Evolutionary conservation across 768 basidiomycete species (phyloP).

Genomic region (Serendipita indica): DNA sequence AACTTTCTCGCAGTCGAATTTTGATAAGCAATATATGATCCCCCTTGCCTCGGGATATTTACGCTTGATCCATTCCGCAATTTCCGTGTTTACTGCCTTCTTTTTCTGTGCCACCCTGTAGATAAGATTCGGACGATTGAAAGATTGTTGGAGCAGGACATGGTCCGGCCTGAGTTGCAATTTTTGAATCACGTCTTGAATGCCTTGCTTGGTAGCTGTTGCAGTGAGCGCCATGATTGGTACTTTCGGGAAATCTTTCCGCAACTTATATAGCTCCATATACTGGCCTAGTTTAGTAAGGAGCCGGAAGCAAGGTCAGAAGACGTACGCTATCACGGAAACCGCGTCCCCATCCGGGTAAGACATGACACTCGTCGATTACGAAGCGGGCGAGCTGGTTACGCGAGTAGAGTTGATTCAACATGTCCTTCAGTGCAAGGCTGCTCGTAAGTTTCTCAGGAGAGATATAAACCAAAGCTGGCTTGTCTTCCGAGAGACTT

Average conservation of each 20-base stretch:
- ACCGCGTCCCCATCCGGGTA: slow-evolving; percentile 87
- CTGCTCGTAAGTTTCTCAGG: slow-evolving; percentile 76
- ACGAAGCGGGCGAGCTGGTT: slow-evolving; percentile 73
- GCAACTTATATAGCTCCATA: slow-evolving; percentile 46
- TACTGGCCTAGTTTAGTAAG: slow-evolving; percentile 34
- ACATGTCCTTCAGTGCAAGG: slow-evolving; percentile 34
- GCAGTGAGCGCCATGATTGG: slow-evolving; percentile 97
- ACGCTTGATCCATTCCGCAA: slow-evolving; percentile 50
- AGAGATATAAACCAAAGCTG: slow-evolving; percentile 71
- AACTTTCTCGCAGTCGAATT: slow-evolving; percentile 64
- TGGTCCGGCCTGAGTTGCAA: slow-evolving; percentile 43
- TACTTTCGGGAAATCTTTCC: slow-evolving; percentile 56
- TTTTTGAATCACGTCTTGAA: slow-evolving; percentile 61
- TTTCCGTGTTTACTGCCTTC: slow-evolving; percentile 32
- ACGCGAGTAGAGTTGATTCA: slow-evolving; percentile 41
- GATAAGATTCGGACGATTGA: slow-evolving; percentile 83
- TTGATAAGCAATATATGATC: slow-evolving; percentile 69
- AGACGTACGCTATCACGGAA: slow-evolving; percentile 64
- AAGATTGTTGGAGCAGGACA: slow-evolving; percentile 59
- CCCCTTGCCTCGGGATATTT: slow-evolving; percentile 49
- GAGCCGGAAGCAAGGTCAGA: neutral
- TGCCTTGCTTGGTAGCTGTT: slow-evolving; percentile 68
- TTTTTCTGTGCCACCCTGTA: slow-evolving; percentile 51
- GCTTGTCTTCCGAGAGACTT: slow-evolving; percentile 29
- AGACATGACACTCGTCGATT: slow-evolving; percentile 92